Base-by-base conservation (phyloP, 2,329 filamentous ascomycete genomes). In the Orbilia ellipsospora region DNA sequence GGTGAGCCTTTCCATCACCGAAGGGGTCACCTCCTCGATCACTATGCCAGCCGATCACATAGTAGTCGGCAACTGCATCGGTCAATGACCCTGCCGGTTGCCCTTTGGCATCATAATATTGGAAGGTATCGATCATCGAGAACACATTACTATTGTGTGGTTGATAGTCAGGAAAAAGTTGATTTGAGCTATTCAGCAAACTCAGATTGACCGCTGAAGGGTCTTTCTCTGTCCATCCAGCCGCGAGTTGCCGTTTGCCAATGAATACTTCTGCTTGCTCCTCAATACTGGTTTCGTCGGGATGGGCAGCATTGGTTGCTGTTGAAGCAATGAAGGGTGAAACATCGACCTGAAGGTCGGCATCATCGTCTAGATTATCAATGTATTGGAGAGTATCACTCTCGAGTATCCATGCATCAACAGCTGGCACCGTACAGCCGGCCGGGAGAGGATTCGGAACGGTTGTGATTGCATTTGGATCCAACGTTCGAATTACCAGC, bases 181-280 rank as follows among this genome's bases (percentile, higher is more conserved):
- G 81, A 64, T 84, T 84, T 3, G 78, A 77, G 15, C 68, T 66
- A 52, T 56, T 77, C 16, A 78, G 23, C 0, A 80, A 51, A 4
- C 65, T 79, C 42, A 80, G 10, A 12, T 62, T 57, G 12, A 77
- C 70, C 0, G 44, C 50, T 28, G 44, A 55, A n/a, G 45, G 16
- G 15, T 54, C 28, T n/a, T 12, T 51, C 45, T 78, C 72, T 2
- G 51, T 68, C 79, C 80, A 81, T 1, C 68, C 42, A 1, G 50
- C 23, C 3, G 78, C 59, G 2, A 57, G 50, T 0, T 61, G 79
- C 73, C 82, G 82, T 4, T 78, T 62, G 0, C 84, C 84, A 36
- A 85, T 83, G 73, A 84, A 85, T 6, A 83, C 78, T 69, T 85
- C 83, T 2, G 83, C 83, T 73, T 85, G 83, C 50, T 81, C 48